Evolutionary conservation across 2,329 filamentous ascomycete genomes (phyloP).

Genomic region (Ophiocordyceps camponoti-rufipedis): DNA sequence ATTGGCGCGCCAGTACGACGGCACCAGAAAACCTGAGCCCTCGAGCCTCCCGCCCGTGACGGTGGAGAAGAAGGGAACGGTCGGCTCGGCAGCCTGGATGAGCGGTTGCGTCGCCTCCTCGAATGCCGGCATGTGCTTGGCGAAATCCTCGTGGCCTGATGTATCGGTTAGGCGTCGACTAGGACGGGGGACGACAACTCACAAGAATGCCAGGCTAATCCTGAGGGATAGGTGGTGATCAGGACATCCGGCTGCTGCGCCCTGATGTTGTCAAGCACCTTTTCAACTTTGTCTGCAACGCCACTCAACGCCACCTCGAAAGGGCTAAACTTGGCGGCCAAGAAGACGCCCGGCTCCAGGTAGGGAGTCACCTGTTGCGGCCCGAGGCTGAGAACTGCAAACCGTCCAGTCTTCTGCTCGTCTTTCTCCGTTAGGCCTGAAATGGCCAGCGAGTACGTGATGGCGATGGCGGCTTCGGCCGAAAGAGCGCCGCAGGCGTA

Average conservation of each 20-base stretch:
- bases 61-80: background rate
- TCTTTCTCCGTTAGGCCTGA: background rate
- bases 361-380: background rate
- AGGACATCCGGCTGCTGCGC: background rate
- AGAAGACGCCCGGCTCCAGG: background rate
- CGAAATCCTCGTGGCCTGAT: background rate
- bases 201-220: background rate
- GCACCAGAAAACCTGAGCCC: background rate
- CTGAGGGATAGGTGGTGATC: too few relatives aligned
- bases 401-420: background rate
- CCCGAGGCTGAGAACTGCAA: background rate
- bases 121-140: background rate
- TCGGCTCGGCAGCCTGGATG: background rate
- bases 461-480: background rate
- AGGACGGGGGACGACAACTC: background rate
- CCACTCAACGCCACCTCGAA: background rate
- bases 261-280: background rate
- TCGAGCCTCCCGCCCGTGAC: background rate
- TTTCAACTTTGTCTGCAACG: background rate
- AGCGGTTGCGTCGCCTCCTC: background rate
- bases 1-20: background rate
- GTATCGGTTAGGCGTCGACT: background rate
- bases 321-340: background rate
- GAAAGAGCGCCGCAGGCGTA: background rate
- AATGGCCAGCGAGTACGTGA: background rate